phyloP scores from a whole-genome alignment of 2,329 filamentous ascomycete genomes.

The Colletotrichum lupini region DNA sequence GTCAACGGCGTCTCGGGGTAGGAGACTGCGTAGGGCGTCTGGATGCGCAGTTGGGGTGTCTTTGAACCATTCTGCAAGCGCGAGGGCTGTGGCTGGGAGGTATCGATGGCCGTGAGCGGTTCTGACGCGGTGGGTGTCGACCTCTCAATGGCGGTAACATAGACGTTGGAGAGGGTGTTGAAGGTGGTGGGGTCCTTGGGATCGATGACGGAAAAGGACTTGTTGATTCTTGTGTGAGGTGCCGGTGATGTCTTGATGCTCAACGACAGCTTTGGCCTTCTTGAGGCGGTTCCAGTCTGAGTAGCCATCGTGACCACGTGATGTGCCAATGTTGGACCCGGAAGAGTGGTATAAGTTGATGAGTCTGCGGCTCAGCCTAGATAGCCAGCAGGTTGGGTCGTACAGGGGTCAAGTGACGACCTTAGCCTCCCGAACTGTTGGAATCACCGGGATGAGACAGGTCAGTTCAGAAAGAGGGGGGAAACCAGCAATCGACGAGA shows the following conservation, averaged over 20 bases:
- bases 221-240: slow-evolving; percentile 51
- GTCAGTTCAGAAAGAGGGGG: slow-evolving; percentile 11
- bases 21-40: slow-evolving; percentile 57
- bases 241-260: slow-evolving; percentile 61
- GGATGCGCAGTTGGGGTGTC: slow-evolving; percentile 44
- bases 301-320: slow-evolving; percentile 48
- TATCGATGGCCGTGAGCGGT: slow-evolving; percentile 62
- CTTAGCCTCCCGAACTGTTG: slow-evolving; percentile 34
- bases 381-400: slow-evolving; percentile 39
- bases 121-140: slow-evolving; percentile 61
- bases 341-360: neutral
- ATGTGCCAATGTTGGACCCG: neutral
- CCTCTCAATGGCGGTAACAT: slow-evolving; percentile 71
- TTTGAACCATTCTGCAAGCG: slow-evolving; percentile 50
- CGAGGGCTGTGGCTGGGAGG: slow-evolving; percentile 48
- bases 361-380: slow-evolving; percentile 35
- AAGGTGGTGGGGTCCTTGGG: slow-evolving; percentile 71
- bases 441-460: slow-evolving; percentile 18
- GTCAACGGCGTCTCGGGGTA: slow-evolving; percentile 66
- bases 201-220: slow-evolving; percentile 59
- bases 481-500: slow-evolving; percentile 1
- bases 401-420: slow-evolving; percentile 40
- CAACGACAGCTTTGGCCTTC: slow-evolving; percentile 67
- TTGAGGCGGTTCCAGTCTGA: slow-evolving; percentile 49
- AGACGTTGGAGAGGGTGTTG: slow-evolving; percentile 75